Evolutionary conservation across 2,329 filamentous ascomycete genomes (phyloP).

Genomic region (Peltaster fructicola): DNA sequence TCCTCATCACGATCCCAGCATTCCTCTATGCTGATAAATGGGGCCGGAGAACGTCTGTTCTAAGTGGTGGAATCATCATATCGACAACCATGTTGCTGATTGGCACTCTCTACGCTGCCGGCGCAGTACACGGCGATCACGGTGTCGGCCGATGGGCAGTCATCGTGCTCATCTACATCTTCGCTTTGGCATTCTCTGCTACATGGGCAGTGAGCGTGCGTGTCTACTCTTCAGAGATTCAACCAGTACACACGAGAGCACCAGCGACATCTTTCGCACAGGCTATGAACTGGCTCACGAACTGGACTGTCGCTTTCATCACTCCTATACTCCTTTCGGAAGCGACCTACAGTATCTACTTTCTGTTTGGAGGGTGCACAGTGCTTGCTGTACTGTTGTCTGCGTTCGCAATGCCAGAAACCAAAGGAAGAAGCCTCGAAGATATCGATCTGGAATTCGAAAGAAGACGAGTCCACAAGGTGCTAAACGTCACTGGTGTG

Average conservation of each 20-base stretch:
- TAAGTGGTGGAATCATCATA: slow-evolving; percentile 20
- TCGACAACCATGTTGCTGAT: slow-evolving; percentile 36
- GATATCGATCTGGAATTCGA: too few relatives aligned
- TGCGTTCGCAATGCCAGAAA: neutral
- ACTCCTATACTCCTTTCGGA: slow-evolving; percentile 33
- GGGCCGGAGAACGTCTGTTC: slow-evolving; percentile 24
- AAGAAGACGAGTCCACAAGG: too few relatives aligned
- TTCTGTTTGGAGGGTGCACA: slow-evolving; percentile 13
- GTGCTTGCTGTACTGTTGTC: slow-evolving; percentile 6
- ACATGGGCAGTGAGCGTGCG: slow-evolving; percentile 39
- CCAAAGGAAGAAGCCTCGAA: neutral
- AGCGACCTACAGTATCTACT: slow-evolving; percentile 18
- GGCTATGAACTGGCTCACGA: slow-evolving; percentile 31
- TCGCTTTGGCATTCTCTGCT: slow-evolving; percentile 27
- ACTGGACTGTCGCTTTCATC: slow-evolving; percentile 22
- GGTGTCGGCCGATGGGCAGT: slow-evolving; percentile 31
- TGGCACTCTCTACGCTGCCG: slow-evolving; percentile 33
- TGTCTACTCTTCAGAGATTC: slow-evolving; percentile 40
- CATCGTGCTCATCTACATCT: slow-evolving; percentile 31
- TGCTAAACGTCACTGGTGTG: too few relatives aligned
- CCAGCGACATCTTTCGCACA: slow-evolving; percentile 35
- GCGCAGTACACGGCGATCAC: too few relatives aligned
- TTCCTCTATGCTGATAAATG: slow-evolving; percentile 47
- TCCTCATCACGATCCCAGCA: slow-evolving; percentile 47
- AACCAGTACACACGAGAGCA: slow-evolving; percentile 35